Base-by-base conservation (phyloP, 2,329 filamentous ascomycete species). In the Fusarium torreyae region DNA sequence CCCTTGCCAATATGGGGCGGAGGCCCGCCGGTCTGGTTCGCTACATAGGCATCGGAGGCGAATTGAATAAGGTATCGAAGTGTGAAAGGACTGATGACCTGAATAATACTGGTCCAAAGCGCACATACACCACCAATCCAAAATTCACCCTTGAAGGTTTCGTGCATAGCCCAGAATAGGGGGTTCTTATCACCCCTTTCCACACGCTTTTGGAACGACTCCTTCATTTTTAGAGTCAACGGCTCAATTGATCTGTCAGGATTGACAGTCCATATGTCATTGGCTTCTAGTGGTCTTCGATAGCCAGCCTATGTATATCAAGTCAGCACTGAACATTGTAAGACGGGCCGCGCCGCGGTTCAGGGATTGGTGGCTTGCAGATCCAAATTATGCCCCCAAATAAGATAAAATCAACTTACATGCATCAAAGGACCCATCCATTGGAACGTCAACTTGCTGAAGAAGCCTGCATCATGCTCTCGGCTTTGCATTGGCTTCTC, bases 361-460 rank as follows among this genome's bases (percentile, higher is more conserved):
- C 22, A 40, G 39, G 22, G 38, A 39, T 45, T 46, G 38, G 65
- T 66, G 55, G 68, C 63, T 68, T 69, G 64, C 49, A 57, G 38
- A 57, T 68, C 61, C 33, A 18, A 49, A 44, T 51, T 26, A 28
- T 18, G 43, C 45, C 28, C 36, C 13, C 15, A 62, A 45, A 54
- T 48, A 34, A 39, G 31, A 56, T 20, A 43, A 44, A 52, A 33
- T 18, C 28, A 51, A 83, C 87, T 81, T 79, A 91, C 91, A 68
- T 81, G 85, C 94, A 98, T 98, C 57, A 98, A 77, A 2, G 93
- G 91, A 1, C 89, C 89, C 86, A 98, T 95, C 95, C 95, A 98
- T 77, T 94, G 89, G 76, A 97, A 98, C 6, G 91, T 91, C 22
- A 97, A 78, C 58, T 85, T 78, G 80, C 93, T 97, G 68, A 96